Evolutionary conservation across 768 basidiomycete species (phyloP).

Genomic region (Boletellus ananas): DNA sequence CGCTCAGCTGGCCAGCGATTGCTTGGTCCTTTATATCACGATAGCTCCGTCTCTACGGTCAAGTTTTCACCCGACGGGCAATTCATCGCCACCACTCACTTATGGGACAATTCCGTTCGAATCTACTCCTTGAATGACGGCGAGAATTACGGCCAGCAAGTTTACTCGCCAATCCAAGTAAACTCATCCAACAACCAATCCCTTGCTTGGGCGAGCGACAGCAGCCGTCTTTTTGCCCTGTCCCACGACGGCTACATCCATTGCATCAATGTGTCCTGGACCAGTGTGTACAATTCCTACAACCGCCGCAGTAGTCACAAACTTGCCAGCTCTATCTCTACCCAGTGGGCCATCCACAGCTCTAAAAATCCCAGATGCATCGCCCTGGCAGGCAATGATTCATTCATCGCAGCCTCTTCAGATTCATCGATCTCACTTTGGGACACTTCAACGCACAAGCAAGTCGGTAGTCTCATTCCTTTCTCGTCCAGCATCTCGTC

Average conservation of each 20-base stretch:
- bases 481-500: not conserved
- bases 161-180: not conserved
- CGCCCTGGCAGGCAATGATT: not conserved
- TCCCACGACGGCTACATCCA: not conserved
- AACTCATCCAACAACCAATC: not conserved
- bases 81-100: not conserved
- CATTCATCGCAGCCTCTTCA: not conserved
- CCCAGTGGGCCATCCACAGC: not conserved
- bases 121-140: not conserved
- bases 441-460: not conserved
- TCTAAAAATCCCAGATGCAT: not conserved
- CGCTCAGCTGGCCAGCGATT: slow-evolving; percentile 4
- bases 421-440: not conserved
- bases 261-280: too few relatives aligned
- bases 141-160: not conserved
- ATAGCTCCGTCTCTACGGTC: too few relatives aligned
- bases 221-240: not conserved
- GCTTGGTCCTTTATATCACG: not conserved
- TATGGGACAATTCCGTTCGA: not conserved
- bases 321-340: too few relatives aligned
- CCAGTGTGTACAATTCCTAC: too few relatives aligned
- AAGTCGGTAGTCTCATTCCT: not conserved
- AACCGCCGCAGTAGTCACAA: too few relatives aligned
- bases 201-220: not conserved
- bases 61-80: too few relatives aligned